Conservation (phyloP, 177 flowering plant genomes). For the Vitis hybrid region DNA sequence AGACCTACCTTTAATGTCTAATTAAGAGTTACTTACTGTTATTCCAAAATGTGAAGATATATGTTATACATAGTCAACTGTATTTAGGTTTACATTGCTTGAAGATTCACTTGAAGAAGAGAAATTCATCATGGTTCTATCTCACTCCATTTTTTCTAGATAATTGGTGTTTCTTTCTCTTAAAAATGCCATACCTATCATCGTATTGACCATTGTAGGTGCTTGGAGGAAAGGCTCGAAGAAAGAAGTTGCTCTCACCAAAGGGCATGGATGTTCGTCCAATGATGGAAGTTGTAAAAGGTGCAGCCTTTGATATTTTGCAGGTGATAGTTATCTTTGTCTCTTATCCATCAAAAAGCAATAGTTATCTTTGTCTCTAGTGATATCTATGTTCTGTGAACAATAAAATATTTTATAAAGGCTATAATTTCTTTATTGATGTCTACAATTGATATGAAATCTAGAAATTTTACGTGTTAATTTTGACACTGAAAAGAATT, state of each 20-base stretch:
- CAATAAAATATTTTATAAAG: too few relatives aligned
- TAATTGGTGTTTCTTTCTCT: not conserved
- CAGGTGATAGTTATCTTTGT: conserved; percentile 48
- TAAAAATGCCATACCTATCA: not conserved
- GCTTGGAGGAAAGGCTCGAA: conserved; percentile 78
- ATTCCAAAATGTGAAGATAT: too few relatives aligned
- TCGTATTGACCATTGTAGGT: conserved; percentile 43
- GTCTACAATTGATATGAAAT: too few relatives aligned
- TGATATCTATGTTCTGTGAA: too few relatives aligned
- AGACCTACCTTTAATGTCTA: too few relatives aligned
- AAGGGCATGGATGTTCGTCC: conserved; percentile 97
- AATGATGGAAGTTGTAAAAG: conserved; percentile 99
- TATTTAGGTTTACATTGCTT: too few relatives aligned
- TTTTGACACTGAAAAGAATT: not conserved
- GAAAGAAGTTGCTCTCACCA: conserved; percentile 89
- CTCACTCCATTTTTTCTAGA: too few relatives aligned
- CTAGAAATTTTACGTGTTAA: not conserved
- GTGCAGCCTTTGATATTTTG: conserved; percentile 85
- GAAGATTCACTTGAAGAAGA: too few relatives aligned
- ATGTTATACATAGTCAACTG: too few relatives aligned
- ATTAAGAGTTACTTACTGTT: too few relatives aligned
- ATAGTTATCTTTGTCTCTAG: not conserved
- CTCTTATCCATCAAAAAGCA: not conserved
- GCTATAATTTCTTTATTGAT: not conserved
- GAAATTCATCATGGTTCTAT: too few relatives aligned